Conservation (phyloP, 306 rosid species). For the Fagus crenata region DNA sequence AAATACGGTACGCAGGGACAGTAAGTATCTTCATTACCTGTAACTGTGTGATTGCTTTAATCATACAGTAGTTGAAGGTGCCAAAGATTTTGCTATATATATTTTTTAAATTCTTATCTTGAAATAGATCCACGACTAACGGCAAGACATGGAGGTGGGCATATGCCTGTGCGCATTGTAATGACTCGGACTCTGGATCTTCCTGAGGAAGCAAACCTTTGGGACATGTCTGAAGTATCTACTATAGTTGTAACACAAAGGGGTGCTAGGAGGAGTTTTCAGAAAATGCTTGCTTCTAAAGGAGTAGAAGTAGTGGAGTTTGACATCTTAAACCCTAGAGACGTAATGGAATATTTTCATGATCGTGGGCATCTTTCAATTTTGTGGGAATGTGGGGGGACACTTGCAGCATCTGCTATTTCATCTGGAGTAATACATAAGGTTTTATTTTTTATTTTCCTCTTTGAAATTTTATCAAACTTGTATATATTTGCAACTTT, state of each 20-base stretch:
- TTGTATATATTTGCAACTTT: background rate
- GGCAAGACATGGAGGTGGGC: slow-evolving; percentile 91
- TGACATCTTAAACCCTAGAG: slow-evolving; percentile 74
- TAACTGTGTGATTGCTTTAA: slow-evolving; percentile 13
- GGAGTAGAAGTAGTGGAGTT: slow-evolving; percentile 97
- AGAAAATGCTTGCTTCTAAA: slow-evolving; percentile 89
- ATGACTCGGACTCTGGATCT: slow-evolving; percentile 78
- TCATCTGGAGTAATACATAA: slow-evolving; percentile 86
- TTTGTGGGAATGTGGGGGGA: slow-evolving; percentile 96
- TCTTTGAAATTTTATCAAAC: background rate
- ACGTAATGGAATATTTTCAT: slow-evolving; percentile 88
- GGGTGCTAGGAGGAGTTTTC: slow-evolving; percentile 86
- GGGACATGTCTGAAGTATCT: slow-evolving; percentile 76
- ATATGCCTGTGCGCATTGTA: slow-evolving; percentile 79
- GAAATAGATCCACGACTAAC: slow-evolving; percentile 81
- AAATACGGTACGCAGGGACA: slow-evolving; percentile 77
- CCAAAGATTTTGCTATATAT: slow-evolving; percentile 8
- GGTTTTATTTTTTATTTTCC: slow-evolving; percentile 39
- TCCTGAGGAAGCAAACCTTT: slow-evolving; percentile 77
- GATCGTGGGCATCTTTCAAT: slow-evolving; percentile 89
- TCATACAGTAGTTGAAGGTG: slow-evolving; percentile 7
- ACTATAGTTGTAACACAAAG: slow-evolving; percentile 90
- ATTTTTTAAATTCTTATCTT: slow-evolving; percentile 9
- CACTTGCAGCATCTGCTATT: slow-evolving; percentile 91
- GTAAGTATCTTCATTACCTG: slow-evolving; percentile 51